Base-by-base conservation (phyloP, 2,329 filamentous ascomycete species). In the Metarhizium sp. region DNA sequence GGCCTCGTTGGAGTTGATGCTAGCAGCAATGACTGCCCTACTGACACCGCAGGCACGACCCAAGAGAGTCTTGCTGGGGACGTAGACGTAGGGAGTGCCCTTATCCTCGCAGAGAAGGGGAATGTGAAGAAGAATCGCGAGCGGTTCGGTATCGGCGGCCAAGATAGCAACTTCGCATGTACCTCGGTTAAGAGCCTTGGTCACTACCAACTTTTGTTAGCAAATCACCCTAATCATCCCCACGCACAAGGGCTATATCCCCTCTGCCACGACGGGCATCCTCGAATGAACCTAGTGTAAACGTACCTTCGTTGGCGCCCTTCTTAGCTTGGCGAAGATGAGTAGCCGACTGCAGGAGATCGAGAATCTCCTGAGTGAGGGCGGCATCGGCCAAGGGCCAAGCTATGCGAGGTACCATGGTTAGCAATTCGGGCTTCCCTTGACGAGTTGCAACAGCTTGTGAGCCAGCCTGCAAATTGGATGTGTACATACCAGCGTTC, bases 1-100 rank as follows among this genome's bases (percentile, higher is more conserved):
- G 43, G 87, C 87, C 75, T 95, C 90, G 80, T 95, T 95, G 73
- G 87, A 91, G 63, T 90, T 96, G 74, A 97, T 95, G 67, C 81
- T 86, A 59, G 84, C 86, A 45, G 90, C 87, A 65, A 97, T 96
- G 59, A 97, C 92, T 55, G 90, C 80, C 57, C 92, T 82, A 68
- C 82, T 87, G 59, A 96, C 92, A 79, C 92, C 92, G 69, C 89
- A 94, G 51, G 92, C 92, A 62, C 92, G 83, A 64, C 91, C 91
- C 51, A 96, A 84, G 54, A 90, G 88, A 66, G 90, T 87, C 83
- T 95, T 88, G 73, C 80, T 81, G 61, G 84, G 85, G 48, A 89
- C 81, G 67, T 84, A 88, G 66, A 90, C 80, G 74, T 90, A 78
- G 54, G 75, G 74, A 29, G 73, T 69, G 72, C 82, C 82, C 78